Conservation (phyloP, 2,329 filamentous ascomycete species). For the Fusarium hainanense region DNA sequence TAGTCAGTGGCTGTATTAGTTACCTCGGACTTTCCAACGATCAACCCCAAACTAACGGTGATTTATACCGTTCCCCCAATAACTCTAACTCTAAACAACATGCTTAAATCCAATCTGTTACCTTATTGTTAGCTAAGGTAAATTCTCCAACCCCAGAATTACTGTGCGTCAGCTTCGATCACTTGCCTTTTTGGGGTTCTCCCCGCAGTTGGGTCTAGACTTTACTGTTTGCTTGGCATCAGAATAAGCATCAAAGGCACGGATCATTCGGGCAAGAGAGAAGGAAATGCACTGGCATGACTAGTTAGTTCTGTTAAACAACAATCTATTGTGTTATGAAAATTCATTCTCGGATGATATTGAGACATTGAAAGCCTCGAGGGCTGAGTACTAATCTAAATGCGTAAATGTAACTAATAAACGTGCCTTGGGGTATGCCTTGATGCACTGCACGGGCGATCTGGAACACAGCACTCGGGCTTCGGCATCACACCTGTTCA, state of each 20-base stretch:
- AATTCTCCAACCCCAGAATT: slow-evolving; percentile 29
- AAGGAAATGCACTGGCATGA: neutral
- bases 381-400: neutral
- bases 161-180: neutral
- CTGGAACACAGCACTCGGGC: slow-evolving; percentile 6
- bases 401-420: neutral
- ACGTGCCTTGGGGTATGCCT: slow-evolving; percentile 12
- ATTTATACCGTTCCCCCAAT: slow-evolving; percentile 2
- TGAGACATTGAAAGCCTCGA: slow-evolving; percentile 6
- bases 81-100: slow-evolving; percentile 15
- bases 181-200: slow-evolving; percentile 17
- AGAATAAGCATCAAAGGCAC: neutral
- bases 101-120: slow-evolving; percentile 36
- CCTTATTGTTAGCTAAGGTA: slow-evolving; percentile 39
- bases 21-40: neutral
- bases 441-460: slow-evolving; percentile 23
- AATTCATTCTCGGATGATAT: slow-evolving; percentile 10
- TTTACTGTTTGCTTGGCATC: slow-evolving; percentile 13
- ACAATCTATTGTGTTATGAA: slow-evolving; percentile 7
- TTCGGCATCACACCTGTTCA: slow-evolving; percentile 4
- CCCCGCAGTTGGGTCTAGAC: slow-evolving; percentile 19
- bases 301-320: slow-evolving; percentile 7
- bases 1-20: slow-evolving; percentile 22
- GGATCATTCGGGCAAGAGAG: neutral
- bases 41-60: slow-evolving; percentile 1